phyloP scores from a whole-genome alignment of 345 rosid genomes.

The Anacardium occidentale region DNA sequence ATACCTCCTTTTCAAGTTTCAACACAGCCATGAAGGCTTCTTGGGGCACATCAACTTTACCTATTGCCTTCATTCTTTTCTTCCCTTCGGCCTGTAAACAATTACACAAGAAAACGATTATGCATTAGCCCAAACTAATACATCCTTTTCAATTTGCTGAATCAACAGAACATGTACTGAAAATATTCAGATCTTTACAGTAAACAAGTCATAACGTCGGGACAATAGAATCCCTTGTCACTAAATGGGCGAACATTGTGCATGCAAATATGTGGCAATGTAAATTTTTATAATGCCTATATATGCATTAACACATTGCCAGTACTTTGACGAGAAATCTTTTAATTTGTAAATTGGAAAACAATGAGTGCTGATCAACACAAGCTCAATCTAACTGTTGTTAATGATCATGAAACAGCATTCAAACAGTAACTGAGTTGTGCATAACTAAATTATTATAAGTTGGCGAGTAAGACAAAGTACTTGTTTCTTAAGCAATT shows the following conservation, averaged over 20 bases:
- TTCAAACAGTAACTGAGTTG: too few relatives aligned
- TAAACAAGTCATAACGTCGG: not conserved
- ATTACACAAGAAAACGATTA: not conserved
- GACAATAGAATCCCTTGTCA: not conserved
- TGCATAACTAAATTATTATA: not conserved
- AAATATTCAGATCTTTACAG: not conserved
- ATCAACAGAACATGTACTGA: not conserved
- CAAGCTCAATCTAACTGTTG: too few relatives aligned
- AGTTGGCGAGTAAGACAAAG: not conserved
- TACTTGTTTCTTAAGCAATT: conserved; percentile 96
- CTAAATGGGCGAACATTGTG: not conserved
- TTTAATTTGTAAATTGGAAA: too few relatives aligned
- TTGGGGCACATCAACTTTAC: conserved; percentile 97
- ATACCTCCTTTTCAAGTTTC: conserved; percentile 91
- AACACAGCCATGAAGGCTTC: conserved; percentile 99
- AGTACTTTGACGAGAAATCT: not conserved
- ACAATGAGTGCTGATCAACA: too few relatives aligned
- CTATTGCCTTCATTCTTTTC: conserved; percentile 97
- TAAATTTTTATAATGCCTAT: not conserved
- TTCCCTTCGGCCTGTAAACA: conserved; percentile 83
- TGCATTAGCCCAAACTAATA: not conserved
- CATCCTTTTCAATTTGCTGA: not conserved
- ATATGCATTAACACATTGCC: too few relatives aligned
- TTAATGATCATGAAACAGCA: not conserved
- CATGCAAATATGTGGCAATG: not conserved